Base-by-base conservation (phyloP, 2,329 filamentous ascomycete genomes). In the Botrytis galanthina region DNA sequence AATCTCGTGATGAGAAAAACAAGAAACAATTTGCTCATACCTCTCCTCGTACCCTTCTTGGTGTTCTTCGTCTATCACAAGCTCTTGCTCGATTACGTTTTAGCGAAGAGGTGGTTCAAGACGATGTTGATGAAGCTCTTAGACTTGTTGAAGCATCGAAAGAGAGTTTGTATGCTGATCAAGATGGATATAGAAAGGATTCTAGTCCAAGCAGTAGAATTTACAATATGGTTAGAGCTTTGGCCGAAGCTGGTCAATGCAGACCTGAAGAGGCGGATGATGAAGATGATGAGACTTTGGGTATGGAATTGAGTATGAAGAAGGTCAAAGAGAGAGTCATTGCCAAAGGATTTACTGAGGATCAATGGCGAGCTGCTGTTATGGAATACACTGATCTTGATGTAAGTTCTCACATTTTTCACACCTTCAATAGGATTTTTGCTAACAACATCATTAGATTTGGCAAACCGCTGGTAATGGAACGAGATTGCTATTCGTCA, bases 21-120 rank as follows among this genome's bases (percentile, higher is more conserved):
- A 95, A 95, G 84, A 93, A 95, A 83, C 93, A 95, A 78, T 98
- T 98, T 82, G 92, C 93, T 2, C 94, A 99, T 84, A 97, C 95
- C 29, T 97, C 95, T 2, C 93, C 95, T 0, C 93, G 96, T 87
- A 98, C 96, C 0, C 88, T 99, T 22, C 90, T 99, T 7, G 96
- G 95, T 81, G 91, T 98, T 60, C 88, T 99, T 16, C 95, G 96
- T 86, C 88, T 99, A 8, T 93, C 95, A 0, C 96, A 99, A 83
- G 96, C 96, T 29, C 88, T 99, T 16, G 96, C 96, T 3, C 92
- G 96, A 76, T 88, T 99, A 70, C 92, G 95, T 9, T 99, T 99
- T 85, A 92, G 92, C 78, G 89, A 92, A 72, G 87, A 91, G 75
- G 96, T 98, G 68, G 91, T 93, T 71, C 92, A 93, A 72, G 95